Percentiles rank a stretch among this genome's conserved stretches.
phyloP scores from a whole-genome alignment of 495 filamentous ascomycete genomes.

The Niebla homalea region DNA sequence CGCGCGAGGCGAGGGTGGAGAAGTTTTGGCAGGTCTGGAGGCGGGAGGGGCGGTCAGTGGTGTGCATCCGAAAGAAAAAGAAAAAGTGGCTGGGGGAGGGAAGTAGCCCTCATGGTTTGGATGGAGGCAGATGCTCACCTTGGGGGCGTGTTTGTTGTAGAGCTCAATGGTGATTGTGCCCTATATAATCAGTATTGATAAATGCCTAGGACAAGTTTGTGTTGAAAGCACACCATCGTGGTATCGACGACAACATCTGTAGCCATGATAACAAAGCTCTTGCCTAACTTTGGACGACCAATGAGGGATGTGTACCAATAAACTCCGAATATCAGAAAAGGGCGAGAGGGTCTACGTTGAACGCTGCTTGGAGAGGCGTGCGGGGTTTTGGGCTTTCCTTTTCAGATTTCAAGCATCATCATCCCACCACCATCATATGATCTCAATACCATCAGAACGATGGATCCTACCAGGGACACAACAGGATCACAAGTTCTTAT shows the following conservation, averaged over 20 bases:
- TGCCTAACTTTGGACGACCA: too few species aligned
- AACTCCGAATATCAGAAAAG: too few species aligned
- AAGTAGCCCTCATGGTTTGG: neutral
- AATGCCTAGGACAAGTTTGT: neutral
- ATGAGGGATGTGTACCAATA: too few species aligned
- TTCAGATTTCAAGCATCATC: too few species aligned
- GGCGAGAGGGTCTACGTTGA: too few species aligned
- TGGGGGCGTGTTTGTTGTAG: conserved; percentile 68
- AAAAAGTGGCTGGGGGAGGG: neutral
- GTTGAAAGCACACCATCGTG: conserved; percentile 48
- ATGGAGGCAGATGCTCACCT: conserved; percentile 26
- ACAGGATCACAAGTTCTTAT: too few species aligned
- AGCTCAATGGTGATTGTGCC: conserved; percentile 80
- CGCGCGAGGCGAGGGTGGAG: conserved; percentile 55
- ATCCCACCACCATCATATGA: too few species aligned
- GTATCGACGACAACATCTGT: conserved; percentile 68
- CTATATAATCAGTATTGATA: conserved; percentile 28
- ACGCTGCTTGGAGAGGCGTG: too few species aligned
- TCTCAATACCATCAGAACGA: too few species aligned
- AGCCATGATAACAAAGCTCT: conserved; percentile 38
- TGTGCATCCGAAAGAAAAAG: neutral
- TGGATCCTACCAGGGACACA: too few species aligned
- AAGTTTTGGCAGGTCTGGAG: conserved; percentile 75
- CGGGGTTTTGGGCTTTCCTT: too few species aligned
- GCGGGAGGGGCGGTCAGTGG: neutral